These are phyloP conservation scores for Lasiodiplodia citricola DNA, from an alignment of 2,329 filamentous ascomycete genomes.

Conservation along the genomic window DNA sequence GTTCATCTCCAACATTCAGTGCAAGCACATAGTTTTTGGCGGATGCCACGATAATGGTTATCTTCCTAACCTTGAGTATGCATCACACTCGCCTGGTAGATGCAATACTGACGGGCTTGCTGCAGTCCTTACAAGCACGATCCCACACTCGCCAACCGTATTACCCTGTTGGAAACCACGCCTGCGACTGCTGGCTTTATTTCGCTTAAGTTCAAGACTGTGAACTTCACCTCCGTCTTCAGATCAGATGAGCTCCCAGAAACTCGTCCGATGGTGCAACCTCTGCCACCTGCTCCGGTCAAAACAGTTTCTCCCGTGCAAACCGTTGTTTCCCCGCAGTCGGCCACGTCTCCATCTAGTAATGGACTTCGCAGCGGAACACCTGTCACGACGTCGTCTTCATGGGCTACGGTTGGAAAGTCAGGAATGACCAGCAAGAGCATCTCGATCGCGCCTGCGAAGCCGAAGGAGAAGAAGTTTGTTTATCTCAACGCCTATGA, in stretches of 20 bases:
- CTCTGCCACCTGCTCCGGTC: constrained; percentile 28
- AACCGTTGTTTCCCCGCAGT: constrained; percentile 22
- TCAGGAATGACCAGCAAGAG: constrained; percentile 84
- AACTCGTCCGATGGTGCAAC: constrained; percentile 27
- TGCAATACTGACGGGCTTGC: neutral
- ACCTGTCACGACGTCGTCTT: constrained; percentile 25
- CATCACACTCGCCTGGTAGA: neutral
- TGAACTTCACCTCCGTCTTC: constrained; percentile 50
- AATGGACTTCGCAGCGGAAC: constrained; percentile 31
- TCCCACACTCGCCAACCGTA: constrained; percentile 40
- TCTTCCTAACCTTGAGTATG: constrained; percentile 48
- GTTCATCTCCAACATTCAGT: constrained; percentile 52
- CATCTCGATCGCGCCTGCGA: constrained; percentile 56
- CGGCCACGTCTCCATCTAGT: constrained; percentile 29
- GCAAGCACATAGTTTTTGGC: constrained; percentile 55
- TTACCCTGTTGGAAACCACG: constrained; percentile 54
- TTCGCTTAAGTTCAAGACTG: constrained; percentile 47
- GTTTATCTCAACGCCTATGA: constrained; percentile 50
- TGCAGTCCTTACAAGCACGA: constrained; percentile 49
- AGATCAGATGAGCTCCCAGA: constrained; percentile 48
- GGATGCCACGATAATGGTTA: constrained; percentile 55
- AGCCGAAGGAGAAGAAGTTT: constrained; percentile 40
- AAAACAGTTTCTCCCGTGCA: constrained; percentile 27
- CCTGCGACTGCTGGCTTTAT: constrained; percentile 49
- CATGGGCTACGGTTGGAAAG: constrained; percentile 59